phyloP scores from a whole-genome alignment of 805 yeast species.

The Candida andamanensis region DNA sequence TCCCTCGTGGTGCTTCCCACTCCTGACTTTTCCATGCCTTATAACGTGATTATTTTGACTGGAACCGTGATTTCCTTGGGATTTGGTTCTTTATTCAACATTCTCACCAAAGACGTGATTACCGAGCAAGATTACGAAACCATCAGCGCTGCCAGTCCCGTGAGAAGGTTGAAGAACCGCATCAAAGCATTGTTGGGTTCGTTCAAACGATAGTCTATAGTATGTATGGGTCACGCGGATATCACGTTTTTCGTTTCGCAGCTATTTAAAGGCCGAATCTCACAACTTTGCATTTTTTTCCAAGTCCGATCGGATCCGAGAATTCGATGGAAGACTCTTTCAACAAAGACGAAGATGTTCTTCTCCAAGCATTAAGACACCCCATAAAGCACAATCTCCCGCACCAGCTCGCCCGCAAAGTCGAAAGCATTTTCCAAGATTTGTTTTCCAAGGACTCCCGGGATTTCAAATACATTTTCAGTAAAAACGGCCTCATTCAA shows the following conservation, averaged over 20 bases:
- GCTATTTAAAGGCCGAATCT: too few relatives aligned
- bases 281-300: too few relatives aligned
- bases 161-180: constrained; percentile 10
- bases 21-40: constrained; percentile 98
- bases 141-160: constrained; percentile 14
- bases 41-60: constrained; percentile 89
- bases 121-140: constrained; percentile 57
- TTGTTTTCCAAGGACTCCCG: constrained; percentile 13
- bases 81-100: constrained; percentile 81
- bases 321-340: constrained; percentile 15
- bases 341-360: constrained; percentile 13
- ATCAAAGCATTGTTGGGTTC: too few relatives aligned
- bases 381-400: background rate
- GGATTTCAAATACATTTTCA: constrained; percentile 4
- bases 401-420: background rate
- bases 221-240: too few relatives aligned
- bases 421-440: constrained; percentile 5
- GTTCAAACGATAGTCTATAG: too few relatives aligned
- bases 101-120: constrained; percentile 67
- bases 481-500: constrained; percentile 10
- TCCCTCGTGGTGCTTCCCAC: constrained; percentile 83
- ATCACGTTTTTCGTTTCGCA: too few relatives aligned
- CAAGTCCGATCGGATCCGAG: too few relatives aligned
- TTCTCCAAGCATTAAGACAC: constrained; percentile 5
- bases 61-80: constrained; percentile 90